Evolutionary conservation across 352 stramenopile genomes (phyloP), one percentile per base, ranked within the genome.

Genomic region (Salisapilia sapeloensis): DNA sequence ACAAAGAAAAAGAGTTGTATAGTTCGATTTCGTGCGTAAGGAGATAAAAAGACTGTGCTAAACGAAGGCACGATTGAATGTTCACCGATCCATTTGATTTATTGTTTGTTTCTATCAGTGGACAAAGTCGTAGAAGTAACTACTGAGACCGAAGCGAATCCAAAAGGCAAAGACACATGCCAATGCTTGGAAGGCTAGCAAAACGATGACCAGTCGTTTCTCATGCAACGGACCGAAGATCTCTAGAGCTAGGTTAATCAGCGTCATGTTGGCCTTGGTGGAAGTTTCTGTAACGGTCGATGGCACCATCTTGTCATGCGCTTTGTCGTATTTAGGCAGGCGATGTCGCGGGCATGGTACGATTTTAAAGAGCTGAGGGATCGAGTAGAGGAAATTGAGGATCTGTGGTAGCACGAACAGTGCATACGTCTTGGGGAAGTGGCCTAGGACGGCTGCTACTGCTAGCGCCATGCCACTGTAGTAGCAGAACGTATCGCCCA

Each of bases 401-500:
- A 98, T 63, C 50, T 99, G 95, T 13, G 95, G 95, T 35, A 97
- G 58, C 49, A 99, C 97, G 51, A 99, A 96, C 15, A 99, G 71
- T 40, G 98, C 46, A 24, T 99, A 59, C 9, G 93, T 98, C 60
- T 99, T 98, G 67, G 66, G 95, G 50, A 98, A 99, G 59, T 99
- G 94, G 18, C 94, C 86, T 24, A 96, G 50, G 35, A 97, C 95
- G 16, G 82, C 89, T 8, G 91, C 86, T 15, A 97, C 93, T 0
- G 94, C 95, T 58, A 99, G 97, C 1, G 92, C 96, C 92, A 99
- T 98, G 23, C 95, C 94, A 4, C 93, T 92, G 56, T 97, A 98
- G 59, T 99, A 99, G 51, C 92, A 98, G 53, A 96, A 99, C 9
- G 94, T 98, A 56, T 99, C 95, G 2, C 95, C 95, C 11, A 99